These are phyloP conservation scores for Marasmius oreades DNA, from an alignment of 1,284 basidiomycete genomes.

Conservation along the genomic window DNA sequence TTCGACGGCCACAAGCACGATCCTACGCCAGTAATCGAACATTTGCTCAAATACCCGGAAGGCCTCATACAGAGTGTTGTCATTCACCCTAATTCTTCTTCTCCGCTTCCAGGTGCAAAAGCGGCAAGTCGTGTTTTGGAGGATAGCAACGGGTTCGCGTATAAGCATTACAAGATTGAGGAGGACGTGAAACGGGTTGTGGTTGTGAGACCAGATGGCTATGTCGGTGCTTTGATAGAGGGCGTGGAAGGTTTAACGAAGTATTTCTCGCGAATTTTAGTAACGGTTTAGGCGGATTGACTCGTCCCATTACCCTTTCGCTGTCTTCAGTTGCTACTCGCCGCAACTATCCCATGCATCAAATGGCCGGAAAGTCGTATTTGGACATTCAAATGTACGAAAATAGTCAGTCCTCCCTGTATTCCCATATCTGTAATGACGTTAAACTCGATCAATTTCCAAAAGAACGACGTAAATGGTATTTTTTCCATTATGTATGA, in stretches of 20 bases:
- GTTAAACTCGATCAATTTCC: too few species aligned
- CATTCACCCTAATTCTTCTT: constrained; percentile 6
- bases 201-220: constrained; percentile 32
- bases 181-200: constrained; percentile 12
- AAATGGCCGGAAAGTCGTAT: too few species aligned
- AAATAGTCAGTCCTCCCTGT: too few species aligned
- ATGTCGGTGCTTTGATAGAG: constrained; percentile 28
- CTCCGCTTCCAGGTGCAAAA: neutral
- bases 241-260: constrained; percentile 21
- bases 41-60: neutral
- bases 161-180: constrained; percentile 16
- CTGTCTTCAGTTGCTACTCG: too few species aligned
- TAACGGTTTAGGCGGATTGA: too few species aligned
- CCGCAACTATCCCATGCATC: too few species aligned
- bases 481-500: too few species aligned
- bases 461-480: too few species aligned
- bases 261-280: constrained; percentile 22
- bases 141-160: constrained; percentile 22
- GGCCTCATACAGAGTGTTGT: constrained; percentile 3
- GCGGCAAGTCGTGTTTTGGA: constrained; percentile 5
- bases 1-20: constrained; percentile 7
- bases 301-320: too few species aligned
- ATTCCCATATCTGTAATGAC: too few species aligned
- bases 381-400: too few species aligned
- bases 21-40: neutral